Conservation (phyloP, 257 asterid species). For the Dorcoceras hygrometricum region DNA sequence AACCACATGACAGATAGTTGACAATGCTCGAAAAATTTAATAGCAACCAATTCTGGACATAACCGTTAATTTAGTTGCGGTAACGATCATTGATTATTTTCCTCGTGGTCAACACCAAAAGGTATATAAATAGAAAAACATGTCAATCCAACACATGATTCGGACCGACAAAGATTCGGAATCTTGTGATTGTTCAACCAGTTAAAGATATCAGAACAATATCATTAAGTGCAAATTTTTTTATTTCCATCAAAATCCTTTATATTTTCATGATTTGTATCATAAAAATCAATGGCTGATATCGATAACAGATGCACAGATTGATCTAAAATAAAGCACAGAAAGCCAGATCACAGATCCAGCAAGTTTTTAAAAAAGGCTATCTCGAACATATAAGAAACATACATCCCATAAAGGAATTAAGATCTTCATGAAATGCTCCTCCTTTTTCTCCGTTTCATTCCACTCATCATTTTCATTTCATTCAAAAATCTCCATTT, state of each 20-base stretch:
- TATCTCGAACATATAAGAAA: neutral
- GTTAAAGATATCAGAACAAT: neutral
- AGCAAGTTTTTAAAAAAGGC: neutral
- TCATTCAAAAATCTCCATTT: slow-evolving; percentile 5
- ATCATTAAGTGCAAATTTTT: neutral
- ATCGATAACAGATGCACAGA: neutral
- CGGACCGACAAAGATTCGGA: neutral
- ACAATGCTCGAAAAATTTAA: neutral
- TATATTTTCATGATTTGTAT: slow-evolving; percentile 2
- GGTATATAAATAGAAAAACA: neutral
- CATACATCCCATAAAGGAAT: slow-evolving; percentile 9
- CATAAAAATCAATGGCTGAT: neutral
- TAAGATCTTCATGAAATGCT: slow-evolving; percentile 13
- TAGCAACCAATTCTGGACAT: neutral
- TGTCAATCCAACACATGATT: neutral
- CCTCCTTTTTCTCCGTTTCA: neutral
- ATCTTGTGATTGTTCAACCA: slow-evolving; percentile 2
- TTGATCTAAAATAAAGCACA: slow-evolving; percentile 18
- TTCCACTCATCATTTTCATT: neutral
- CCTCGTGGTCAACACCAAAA: slow-evolving; percentile 16
- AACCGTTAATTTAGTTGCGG: slow-evolving; percentile 18
- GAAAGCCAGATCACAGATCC: neutral
- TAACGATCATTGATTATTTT: slow-evolving; percentile 13
- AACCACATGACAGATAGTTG: slow-evolving; percentile 6
- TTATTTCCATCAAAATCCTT: slow-evolving; percentile 1